A percentile compares a stretch with the other conserved stretches of the same genome.
phyloP scores from a whole-genome alignment of 2,329 filamentous ascomycete species.

The Tricladium varicosporioides region DNA sequence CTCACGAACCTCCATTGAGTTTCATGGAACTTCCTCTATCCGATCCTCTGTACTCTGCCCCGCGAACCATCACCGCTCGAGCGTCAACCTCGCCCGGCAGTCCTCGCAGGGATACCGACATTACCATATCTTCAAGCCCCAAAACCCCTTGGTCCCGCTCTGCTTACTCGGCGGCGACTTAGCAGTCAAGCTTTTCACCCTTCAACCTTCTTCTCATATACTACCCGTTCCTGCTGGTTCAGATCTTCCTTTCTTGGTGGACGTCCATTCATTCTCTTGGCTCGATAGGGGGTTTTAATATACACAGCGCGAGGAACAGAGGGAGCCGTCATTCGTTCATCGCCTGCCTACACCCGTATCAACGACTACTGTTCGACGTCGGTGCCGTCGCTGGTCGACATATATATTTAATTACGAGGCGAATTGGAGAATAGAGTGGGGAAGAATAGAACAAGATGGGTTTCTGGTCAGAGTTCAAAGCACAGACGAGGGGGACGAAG shows the following conservation, averaged over 20 bases:
- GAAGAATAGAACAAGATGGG: constrained; percentile 27
- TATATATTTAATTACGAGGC: constrained; percentile 33
- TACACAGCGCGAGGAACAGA: constrained; percentile 20
- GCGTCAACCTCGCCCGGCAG: constrained; percentile 17
- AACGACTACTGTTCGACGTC: constrained; percentile 27
- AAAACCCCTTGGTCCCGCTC: constrained; percentile 34
- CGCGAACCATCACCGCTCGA: constrained; percentile 26
- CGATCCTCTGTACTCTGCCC: constrained; percentile 19
- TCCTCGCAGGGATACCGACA: constrained; percentile 3
- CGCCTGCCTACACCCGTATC: constrained; percentile 26
- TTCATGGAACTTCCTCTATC: constrained; percentile 29
- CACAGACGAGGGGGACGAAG: constrained; percentile 69
- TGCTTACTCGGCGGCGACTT: constrained; percentile 40
- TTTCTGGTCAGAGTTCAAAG: constrained; percentile 41
- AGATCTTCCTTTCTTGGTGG: constrained; percentile 50
- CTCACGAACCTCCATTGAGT: constrained; percentile 15
- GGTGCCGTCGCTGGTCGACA: constrained; percentile 56
- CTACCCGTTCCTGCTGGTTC: constrained; percentile 56
- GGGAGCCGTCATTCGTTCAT: constrained; percentile 27
- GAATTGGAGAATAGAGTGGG: constrained; percentile 4
- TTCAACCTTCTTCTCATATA: constrained; percentile 41
- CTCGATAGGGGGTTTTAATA: constrained; percentile 31
- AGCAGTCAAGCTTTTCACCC: constrained; percentile 43
- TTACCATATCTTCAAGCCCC: constrained; percentile 24
- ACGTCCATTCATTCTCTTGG: constrained; percentile 35